Percentiles rank a stretch among this genome's conserved stretches.
Conservation (phyloP, 2,329 filamentous ascomycete species). For the Penicillium concentricum region DNA sequence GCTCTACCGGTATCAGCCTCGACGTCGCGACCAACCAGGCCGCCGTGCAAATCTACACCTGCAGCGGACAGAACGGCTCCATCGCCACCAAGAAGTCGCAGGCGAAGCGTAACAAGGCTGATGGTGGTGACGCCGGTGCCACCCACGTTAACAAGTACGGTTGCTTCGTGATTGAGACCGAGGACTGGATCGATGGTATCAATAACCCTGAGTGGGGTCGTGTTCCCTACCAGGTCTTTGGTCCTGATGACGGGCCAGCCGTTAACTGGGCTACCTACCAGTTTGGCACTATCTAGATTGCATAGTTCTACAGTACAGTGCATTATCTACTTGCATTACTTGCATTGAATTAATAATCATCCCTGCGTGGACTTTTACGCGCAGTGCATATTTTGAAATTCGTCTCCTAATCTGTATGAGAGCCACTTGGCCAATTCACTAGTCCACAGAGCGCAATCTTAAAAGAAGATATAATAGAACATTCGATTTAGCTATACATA, state of each 20-base stretch:
- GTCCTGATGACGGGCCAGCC: slow-evolving; percentile 39
- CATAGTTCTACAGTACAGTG: not conserved
- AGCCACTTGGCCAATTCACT: not conserved
- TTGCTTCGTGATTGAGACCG: slow-evolving; percentile 85
- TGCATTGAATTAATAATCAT: not conserved
- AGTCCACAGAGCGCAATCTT: not conserved
- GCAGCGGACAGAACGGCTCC: slow-evolving; percentile 71
- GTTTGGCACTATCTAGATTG: slow-evolving; percentile 41
- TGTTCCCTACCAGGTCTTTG: slow-evolving; percentile 42
- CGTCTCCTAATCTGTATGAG: not conserved
- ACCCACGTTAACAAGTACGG: slow-evolving; percentile 64
- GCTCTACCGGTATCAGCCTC: slow-evolving; percentile 75
- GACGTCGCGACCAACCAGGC: slow-evolving; percentile 82
- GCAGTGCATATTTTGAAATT: not conserved
- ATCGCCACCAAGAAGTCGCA: slow-evolving; percentile 44
- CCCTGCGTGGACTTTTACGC: not conserved
- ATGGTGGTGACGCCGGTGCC: slow-evolving; percentile 50
- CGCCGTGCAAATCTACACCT: slow-evolving; percentile 85
- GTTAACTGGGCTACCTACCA: slow-evolving; percentile 47
- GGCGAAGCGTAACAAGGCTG: slow-evolving; percentile 52
- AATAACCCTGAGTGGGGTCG: slow-evolving; percentile 88
- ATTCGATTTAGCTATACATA: not conserved
- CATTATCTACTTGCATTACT: not conserved
- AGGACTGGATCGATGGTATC: slow-evolving; percentile 92
- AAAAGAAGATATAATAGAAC: not conserved